Evolutionary conservation across 352 stramenopile species (phyloP), one percentile per base, ranked within the genome.

Genomic region (Pilasporangium apinafurcum): DNA sequence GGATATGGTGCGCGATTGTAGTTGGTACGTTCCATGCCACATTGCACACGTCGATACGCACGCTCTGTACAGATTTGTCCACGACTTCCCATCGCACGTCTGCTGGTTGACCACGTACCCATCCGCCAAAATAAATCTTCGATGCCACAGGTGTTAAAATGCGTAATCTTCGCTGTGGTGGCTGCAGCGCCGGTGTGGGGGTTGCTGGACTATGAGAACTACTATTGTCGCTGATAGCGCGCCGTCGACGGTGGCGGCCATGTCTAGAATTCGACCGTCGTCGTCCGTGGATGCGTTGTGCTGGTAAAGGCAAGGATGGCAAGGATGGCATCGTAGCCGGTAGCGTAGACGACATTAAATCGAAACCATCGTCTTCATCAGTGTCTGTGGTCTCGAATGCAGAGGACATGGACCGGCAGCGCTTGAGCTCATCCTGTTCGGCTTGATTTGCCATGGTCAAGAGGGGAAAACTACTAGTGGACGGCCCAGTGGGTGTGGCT

Each of bases 31-130:
- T 68, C 81, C 81, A 93, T 37, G 66, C 69, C 46, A 84, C 68
- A 45, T 93, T 90, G 61, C 81, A 93, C 53, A 93, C 78, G 58
- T 93, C 81, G 40, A 93, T 88, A 29, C 79, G 78, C 51, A 93
- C 79, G 45, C 52, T 75, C 37, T 76, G 51, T 20, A 92, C 69
- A 41, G 59, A 70, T 32, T 70, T 68, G 54, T 92, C 79, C 2
- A 86, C 58, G 25, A 82, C 74, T 32, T 85, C 70, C 82, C 82
- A 94, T 42, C 70, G 62, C 37, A 94, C 80, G 18, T 88, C 72
- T 7, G 80, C 82, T 3, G 79, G 69, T 48, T 87, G 76, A 18
- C 82, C 82, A 17, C 82, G 82, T 25, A 86, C 64, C 82, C 82
- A 94, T 17, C 75, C 74, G 38, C 51, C 47, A 45, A 81, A 79